A percentile compares a stretch with the other conserved stretches of the same genome.
Evolutionary conservation across 78 protist species (phyloP).

Genomic region (Capsaspora owczarzaki): DNA sequence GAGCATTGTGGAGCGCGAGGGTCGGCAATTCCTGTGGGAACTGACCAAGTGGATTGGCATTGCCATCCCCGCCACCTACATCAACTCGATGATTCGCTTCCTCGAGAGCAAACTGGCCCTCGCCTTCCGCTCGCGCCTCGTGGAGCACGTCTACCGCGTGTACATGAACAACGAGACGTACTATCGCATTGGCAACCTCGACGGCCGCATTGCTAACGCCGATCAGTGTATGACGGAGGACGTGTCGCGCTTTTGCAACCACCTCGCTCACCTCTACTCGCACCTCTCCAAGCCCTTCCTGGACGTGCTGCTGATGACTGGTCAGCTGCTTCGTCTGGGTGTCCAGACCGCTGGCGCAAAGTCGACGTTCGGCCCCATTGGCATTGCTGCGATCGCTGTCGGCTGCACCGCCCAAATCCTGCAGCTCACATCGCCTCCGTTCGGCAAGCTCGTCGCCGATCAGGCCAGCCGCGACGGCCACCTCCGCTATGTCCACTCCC

Average conservation of each 20-base stretch:
- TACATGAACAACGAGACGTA: slow-evolving; percentile 16
- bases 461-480: slow-evolving; percentile 30
- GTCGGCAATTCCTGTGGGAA: not conserved
- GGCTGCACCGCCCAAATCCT: slow-evolving; percentile 6
- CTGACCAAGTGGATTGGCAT: slow-evolving; percentile 26
- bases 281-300: slow-evolving; percentile 33
- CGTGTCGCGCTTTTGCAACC: not conserved
- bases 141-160: not conserved
- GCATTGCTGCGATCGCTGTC: not conserved
- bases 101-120: slow-evolving; percentile 25
- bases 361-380: not conserved
- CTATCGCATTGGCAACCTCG: slow-evolving; percentile 23
- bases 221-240: slow-evolving; percentile 32
- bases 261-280: slow-evolving; percentile 23
- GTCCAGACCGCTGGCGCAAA: not conserved
- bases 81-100: slow-evolving; percentile 28
- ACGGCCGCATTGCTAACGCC: slow-evolving; percentile 23
- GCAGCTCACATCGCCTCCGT: slow-evolving; percentile 6
- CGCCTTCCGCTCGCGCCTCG: slow-evolving; percentile 32
- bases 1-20: not conserved
- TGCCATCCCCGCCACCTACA: slow-evolving; percentile 29
- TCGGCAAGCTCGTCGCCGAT: slow-evolving; percentile 16
- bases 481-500: slow-evolving; percentile 26
- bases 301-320: slow-evolving; percentile 24
- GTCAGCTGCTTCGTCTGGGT: slow-evolving; percentile 13